Percentiles rank a stretch among this genome's conserved stretches.
phyloP scores from a whole-genome alignment of 176 grass and related monocot species.

The Sorghum bicolor region DNA sequence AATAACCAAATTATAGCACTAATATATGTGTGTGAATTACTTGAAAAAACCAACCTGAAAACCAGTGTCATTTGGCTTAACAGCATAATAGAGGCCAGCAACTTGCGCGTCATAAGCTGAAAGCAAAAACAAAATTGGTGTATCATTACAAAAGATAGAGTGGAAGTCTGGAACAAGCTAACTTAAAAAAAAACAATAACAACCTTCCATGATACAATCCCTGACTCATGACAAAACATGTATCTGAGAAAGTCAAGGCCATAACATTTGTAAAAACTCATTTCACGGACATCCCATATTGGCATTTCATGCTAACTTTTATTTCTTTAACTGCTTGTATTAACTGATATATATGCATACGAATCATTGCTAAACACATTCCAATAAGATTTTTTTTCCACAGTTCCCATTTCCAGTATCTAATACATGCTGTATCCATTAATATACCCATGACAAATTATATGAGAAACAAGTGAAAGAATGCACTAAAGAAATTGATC shows the following conservation, averaged over 20 bases:
- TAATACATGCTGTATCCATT: conserved; percentile 7
- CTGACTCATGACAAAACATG: not conserved
- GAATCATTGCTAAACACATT: not conserved
- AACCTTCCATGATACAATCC: not conserved
- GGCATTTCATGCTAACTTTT: not conserved
- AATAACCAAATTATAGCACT: not conserved
- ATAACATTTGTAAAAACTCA: not conserved
- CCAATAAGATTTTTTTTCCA: not conserved
- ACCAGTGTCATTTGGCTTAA: conserved; percentile 62
- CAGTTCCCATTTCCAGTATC: not conserved
- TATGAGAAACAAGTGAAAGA: conserved; percentile 8
- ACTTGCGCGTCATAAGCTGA: conserved; percentile 94
- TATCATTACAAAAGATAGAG: not conserved
- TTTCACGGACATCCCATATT: not conserved
- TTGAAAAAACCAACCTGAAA: conserved; percentile 63
- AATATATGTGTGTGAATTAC: not conserved
- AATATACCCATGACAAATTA: not conserved
- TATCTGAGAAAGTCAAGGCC: not conserved
- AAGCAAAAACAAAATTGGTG: conserved; percentile 38
- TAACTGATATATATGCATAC: not conserved
- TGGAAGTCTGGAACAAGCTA: not conserved
- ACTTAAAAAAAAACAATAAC: not conserved
- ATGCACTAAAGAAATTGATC: conserved; percentile 1
- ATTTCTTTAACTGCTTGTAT: not conserved
- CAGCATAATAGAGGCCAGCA: conserved; percentile 82